Conservation (phyloP, 1,284 basidiomycete genomes). For the Exobasidium cylindrosporum region DNA sequence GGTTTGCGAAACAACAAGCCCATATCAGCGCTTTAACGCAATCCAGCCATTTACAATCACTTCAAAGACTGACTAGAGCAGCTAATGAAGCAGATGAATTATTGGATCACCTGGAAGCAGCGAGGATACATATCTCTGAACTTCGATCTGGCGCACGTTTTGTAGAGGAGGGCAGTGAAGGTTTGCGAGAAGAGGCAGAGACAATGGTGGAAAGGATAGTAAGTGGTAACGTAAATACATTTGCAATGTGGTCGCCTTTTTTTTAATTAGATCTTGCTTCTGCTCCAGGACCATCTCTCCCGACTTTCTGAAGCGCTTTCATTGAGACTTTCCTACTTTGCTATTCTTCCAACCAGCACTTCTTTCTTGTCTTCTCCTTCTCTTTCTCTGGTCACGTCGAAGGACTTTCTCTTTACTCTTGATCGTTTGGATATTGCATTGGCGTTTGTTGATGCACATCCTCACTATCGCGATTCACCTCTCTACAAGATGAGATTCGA, state of each 20-base stretch:
- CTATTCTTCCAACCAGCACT: conserved; percentile 40
- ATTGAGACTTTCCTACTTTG: conserved; percentile 46
- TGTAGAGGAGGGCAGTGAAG: conserved; percentile 42
- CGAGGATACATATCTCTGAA: conserved; percentile 38
- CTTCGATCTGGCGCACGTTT: conserved; percentile 40
- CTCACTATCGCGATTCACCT: conserved; percentile 39
- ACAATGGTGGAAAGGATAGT: conserved; percentile 14
- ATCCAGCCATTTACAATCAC: conserved; percentile 26
- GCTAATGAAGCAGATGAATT: conserved; percentile 29
- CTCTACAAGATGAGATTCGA: conserved; percentile 49
- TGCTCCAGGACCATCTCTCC: conserved; percentile 27
- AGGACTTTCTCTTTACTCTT: conserved; percentile 38
- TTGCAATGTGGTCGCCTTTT: not conserved
- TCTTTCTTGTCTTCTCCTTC: conserved; percentile 40
- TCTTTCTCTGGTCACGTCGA: conserved; percentile 30
- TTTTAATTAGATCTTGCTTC: not conserved
- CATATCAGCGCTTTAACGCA: conserved; percentile 33
- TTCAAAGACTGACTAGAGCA: conserved; percentile 26
- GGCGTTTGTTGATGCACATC: conserved; percentile 31
- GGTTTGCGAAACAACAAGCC: conserved; percentile 33
- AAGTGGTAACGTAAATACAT: conserved; percentile 1
- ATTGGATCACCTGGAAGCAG: conserved; percentile 32
- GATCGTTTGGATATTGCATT: conserved; percentile 46
- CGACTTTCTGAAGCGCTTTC: conserved; percentile 28
- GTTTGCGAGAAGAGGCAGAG: conserved; percentile 44